A percentile compares a stretch with the other conserved stretches of the same genome.
Conservation (phyloP, 2,329 filamentous ascomycete species). For the Keithomyces neogunnii region DNA sequence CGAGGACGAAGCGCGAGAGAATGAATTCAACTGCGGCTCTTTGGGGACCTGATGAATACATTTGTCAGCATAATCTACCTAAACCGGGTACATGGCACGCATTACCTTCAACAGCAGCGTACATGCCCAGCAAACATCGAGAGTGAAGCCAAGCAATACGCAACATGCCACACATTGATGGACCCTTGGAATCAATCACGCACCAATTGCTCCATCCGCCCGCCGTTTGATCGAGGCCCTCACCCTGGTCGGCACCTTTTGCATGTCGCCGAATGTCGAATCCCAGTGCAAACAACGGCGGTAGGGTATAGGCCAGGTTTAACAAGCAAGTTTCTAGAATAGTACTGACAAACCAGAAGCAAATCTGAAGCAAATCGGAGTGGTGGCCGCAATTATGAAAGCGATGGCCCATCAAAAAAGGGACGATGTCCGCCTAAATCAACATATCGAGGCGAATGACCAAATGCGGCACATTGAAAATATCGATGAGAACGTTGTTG, state of each 20-base stretch:
- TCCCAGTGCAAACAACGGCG: slow-evolving; percentile 25
- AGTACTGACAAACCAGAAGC: slow-evolving; percentile 36
- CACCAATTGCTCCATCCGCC: slow-evolving; percentile 3
- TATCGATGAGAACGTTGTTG: slow-evolving; percentile 40
- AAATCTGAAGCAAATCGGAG: slow-evolving; percentile 43
- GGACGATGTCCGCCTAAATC: slow-evolving; percentile 40
- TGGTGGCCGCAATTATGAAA: slow-evolving; percentile 44
- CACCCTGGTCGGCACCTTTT: slow-evolving; percentile 8
- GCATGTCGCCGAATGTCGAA: slow-evolving; percentile 12
- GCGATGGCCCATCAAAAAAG: slow-evolving; percentile 48
- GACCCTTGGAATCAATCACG: slow-evolving; percentile 6
- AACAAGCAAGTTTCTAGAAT: slow-evolving; percentile 46
- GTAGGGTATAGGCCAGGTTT: slow-evolving; percentile 52
- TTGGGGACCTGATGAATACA: slow-evolving; percentile 9
- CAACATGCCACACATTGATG: slow-evolving; percentile 6
- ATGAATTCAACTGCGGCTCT: slow-evolving; percentile 12
- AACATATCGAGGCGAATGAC: slow-evolving; percentile 38
- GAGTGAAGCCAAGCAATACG: slow-evolving; percentile 10
- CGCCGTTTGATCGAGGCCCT: slow-evolving; percentile 11
- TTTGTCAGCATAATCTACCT: background rate
- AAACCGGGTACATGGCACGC: background rate
- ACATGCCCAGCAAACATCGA: slow-evolving; percentile 9
- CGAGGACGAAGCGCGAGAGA: slow-evolving; percentile 11
- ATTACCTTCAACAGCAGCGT: slow-evolving; percentile 9
- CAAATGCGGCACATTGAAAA: slow-evolving; percentile 40